Conservation (phyloP, 176 grass and related monocot genomes). For the Otatea glauca region DNA sequence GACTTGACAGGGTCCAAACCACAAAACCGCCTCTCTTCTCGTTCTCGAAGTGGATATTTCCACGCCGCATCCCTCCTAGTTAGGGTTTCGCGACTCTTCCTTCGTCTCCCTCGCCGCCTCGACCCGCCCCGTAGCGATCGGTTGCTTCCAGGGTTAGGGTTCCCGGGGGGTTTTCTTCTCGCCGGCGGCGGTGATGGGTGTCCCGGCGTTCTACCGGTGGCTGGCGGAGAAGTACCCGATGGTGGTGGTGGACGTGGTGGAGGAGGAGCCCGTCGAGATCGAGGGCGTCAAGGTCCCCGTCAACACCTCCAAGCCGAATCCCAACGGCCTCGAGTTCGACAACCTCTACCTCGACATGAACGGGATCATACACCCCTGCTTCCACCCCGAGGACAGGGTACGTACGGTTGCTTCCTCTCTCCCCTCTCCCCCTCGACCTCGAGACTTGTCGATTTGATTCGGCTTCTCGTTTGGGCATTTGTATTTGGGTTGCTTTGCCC, state of each 20-base stretch:
- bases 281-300: constrained; percentile 81
- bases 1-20: background rate
- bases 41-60: background rate
- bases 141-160: constrained; percentile 52
- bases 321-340: constrained; percentile 69
- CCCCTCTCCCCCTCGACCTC: background rate
- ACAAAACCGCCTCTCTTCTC: background rate
- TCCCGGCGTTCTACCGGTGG: constrained; percentile 96
- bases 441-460: background rate
- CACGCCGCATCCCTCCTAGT: background rate
- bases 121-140: background rate
- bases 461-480: background rate
- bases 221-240: constrained; percentile 98
- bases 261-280: constrained; percentile 91
- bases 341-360: constrained; percentile 73
- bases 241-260: constrained; percentile 93
- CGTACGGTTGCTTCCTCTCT: background rate
- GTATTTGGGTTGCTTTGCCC: background rate
- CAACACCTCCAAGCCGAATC: constrained; percentile 88
- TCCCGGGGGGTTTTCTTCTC: constrained; percentile 4
- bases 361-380: constrained; percentile 61
- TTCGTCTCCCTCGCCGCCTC: background rate
- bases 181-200: constrained; percentile 63
- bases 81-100: constrained; percentile 52
- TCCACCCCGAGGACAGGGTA: constrained; percentile 68